phyloP scores from a whole-genome alignment of 495 filamentous ascomycete genomes.

The Rusavskia elegans region DNA sequence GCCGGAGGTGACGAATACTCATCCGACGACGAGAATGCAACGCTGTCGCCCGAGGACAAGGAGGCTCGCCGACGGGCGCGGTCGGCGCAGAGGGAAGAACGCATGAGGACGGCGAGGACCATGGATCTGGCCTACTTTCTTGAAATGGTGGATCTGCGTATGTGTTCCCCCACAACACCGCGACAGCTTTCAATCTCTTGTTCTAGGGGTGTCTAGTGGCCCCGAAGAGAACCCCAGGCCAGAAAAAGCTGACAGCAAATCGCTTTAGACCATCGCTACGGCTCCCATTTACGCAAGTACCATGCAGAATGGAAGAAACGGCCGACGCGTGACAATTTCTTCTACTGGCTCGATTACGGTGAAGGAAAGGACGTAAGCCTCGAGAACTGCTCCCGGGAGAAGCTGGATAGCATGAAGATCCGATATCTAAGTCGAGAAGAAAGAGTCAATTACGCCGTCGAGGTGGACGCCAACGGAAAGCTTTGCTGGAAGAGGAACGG shows the following conservation, averaged over 20 bases:
- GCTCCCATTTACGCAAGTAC: conserved; percentile 68
- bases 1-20: conserved; percentile 47
- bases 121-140: conserved; percentile 88
- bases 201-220: no score
- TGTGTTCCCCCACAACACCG: not conserved
- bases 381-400: conserved; percentile 42
- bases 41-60: conserved; percentile 12
- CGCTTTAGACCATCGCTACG: conserved; percentile 58
- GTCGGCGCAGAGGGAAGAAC: conserved; percentile 11
- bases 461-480: conserved; percentile 47
- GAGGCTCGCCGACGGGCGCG: conserved; percentile 16
- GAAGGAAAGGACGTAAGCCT: conserved; percentile 46
- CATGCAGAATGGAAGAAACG: conserved; percentile 69
- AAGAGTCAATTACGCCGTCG: conserved; percentile 54
- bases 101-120: conserved; percentile 42
- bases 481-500: conserved; percentile 73
- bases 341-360: conserved; percentile 88
- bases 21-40: conserved; percentile 20
- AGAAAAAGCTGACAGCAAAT: not conserved
- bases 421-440: conserved; percentile 62
- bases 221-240: no score
- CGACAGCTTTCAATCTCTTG: no score
- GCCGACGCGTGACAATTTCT: conserved; percentile 74
- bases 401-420: conserved; percentile 52
- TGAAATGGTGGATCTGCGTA: conserved; percentile 71